Evolutionary conservation across 1,284 basidiomycete species (phyloP), one percentile per base, ranked within the genome.

Genomic region (Mycena citricolor): DNA sequence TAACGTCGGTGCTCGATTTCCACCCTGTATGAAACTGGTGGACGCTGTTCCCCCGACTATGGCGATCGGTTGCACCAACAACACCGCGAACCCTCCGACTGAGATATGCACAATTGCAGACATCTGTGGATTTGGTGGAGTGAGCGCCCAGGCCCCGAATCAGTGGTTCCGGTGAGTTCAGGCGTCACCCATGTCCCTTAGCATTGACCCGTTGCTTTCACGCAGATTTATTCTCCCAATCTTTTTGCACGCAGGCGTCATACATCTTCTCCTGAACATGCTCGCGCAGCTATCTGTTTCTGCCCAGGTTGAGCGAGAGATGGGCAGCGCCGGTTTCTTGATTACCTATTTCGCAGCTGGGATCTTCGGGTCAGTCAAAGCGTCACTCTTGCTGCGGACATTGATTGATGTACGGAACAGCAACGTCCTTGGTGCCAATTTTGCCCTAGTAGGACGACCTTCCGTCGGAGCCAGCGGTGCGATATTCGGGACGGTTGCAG

Each of bases 401-500:
- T 11, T 36, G 34, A 8, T 36, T 22, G 12, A 14, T 20, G 17
- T 45, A 8, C 22, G n/a, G 21, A 34, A 8, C 50, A 87, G 86
- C 28, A 91, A 90, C 55, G 75, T 90, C 17, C 70, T 97, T 7
- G 94, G 94, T 20, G 92, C 90, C 4, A 97, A 95, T 63, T 94
- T 97, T 62, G 75, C 91, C 1, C 69, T 97, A 13, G 86, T 93
- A 4, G 93, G 91, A 13, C 70, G 86, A n/a, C 93, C 94, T 0
- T 91, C 90, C n/a, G 76, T 94, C 1, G 95, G 95, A 33, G 95
- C 94, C 1, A 89, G 85, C 56, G 94, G 95, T 7, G 92, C 94
- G 1, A 91, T 98, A 43, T 97, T 97, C 49, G 93, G 93, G 2
- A 91, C 90, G 25, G 77, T 94, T 46, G 92, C 89, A 2, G 89